Conservation (phyloP, 2,329 filamentous ascomycete genomes). For the Paramyrothecium sp. region DNA sequence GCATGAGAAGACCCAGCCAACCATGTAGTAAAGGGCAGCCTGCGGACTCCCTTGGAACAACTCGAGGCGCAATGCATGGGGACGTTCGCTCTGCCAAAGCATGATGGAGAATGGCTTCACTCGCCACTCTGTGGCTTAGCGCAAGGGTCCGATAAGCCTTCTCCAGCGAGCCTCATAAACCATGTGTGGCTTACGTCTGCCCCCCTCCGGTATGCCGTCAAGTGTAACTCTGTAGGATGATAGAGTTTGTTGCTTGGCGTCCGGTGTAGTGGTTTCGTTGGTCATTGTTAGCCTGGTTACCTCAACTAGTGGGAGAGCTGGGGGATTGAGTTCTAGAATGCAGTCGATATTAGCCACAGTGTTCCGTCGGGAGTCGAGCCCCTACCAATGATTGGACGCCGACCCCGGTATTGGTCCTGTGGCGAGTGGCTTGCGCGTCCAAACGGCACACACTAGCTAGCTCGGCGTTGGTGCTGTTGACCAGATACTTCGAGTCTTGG, state of each 20-base stretch:
- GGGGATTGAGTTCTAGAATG: not conserved
- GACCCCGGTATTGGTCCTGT: not conserved
- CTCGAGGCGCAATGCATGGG: not conserved
- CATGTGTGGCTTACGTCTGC: not conserved
- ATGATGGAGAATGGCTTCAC: not conserved
- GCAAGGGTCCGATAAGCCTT: not conserved
- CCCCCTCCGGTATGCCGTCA: not conserved
- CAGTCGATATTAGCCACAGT: not conserved
- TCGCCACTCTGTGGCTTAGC: not conserved
- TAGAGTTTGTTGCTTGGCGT: too few species aligned
- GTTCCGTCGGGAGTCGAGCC: not conserved
- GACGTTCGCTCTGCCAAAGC: not conserved
- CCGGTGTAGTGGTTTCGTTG: too few species aligned
- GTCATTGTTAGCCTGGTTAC: too few species aligned
- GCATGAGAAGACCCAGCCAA: too few species aligned
- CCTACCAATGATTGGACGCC: not conserved
- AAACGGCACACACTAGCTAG: not conserved
- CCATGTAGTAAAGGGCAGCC: too few species aligned
- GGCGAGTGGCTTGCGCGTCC: constrained; percentile 3
- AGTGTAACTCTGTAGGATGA: not conserved
- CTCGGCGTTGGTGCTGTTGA: too few species aligned
- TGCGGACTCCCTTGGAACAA: too few species aligned
- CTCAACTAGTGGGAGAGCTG: too few species aligned
- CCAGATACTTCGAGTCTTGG: too few species aligned
- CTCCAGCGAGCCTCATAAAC: not conserved